These are phyloP conservation scores for Isabelozyma rhagii DNA, from an alignment of 805 yeast species.

Conservation along the genomic window DNA sequence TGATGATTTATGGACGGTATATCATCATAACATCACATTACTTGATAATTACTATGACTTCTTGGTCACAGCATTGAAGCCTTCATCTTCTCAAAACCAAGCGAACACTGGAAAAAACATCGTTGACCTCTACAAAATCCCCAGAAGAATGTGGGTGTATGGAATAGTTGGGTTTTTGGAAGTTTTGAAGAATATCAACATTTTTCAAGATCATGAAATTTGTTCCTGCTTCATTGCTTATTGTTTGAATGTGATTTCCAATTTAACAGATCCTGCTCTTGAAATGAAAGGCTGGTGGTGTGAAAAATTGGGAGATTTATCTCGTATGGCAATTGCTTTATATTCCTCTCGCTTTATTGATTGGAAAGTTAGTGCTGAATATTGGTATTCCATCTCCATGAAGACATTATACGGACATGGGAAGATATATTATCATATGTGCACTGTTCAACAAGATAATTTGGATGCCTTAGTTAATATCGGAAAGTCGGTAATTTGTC, in stretches of 20 bases:
- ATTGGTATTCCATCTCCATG: slow-evolving; percentile 78
- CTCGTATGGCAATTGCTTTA: slow-evolving; percentile 84
- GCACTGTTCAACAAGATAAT: slow-evolving; percentile 77
- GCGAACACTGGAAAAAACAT: slow-evolving; percentile 76
- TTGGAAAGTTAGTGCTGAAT: slow-evolving; percentile 80
- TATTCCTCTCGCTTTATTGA: slow-evolving; percentile 78
- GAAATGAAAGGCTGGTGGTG: slow-evolving; percentile 76
- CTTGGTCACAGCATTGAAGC: slow-evolving; percentile 65
- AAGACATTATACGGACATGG: slow-evolving; percentile 79
- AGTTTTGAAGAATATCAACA: slow-evolving; percentile 70
- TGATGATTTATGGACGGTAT: slow-evolving; percentile 67
- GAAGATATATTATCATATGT: slow-evolving; percentile 80
- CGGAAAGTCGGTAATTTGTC: slow-evolving; percentile 74
- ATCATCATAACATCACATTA: slow-evolving; percentile 62
- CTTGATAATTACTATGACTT: slow-evolving; percentile 73
- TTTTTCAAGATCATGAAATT: slow-evolving; percentile 74
- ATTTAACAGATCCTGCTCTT: slow-evolving; percentile 50
- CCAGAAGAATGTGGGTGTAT: slow-evolving; percentile 80
- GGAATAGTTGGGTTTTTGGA: slow-evolving; percentile 80
- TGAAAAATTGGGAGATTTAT: slow-evolving; percentile 80
- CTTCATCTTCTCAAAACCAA: slow-evolving; percentile 45
- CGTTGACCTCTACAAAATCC: slow-evolving; percentile 73
- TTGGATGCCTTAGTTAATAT: slow-evolving; percentile 76
- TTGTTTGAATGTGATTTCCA: slow-evolving; percentile 60
- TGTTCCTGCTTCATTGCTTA: slow-evolving; percentile 72